A percentile compares a stretch with the other conserved stretches of the same genome.
Evolutionary conservation across 1,139 yeast genomes (phyloP).

Genomic region (Saccharomyces hybrid): DNA sequence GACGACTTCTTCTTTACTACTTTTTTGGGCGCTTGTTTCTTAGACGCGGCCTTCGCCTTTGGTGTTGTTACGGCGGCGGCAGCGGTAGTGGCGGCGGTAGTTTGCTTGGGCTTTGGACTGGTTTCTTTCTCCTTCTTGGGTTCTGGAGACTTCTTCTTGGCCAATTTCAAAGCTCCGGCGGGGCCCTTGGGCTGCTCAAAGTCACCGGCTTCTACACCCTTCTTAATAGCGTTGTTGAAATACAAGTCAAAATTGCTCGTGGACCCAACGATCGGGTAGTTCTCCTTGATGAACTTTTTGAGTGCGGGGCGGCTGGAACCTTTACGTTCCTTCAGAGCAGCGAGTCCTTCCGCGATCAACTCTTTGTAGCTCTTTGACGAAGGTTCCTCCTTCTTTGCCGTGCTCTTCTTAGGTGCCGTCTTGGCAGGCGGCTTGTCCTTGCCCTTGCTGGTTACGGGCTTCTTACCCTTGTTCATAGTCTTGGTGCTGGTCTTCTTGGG

Average conservation of each 20-base stretch:
- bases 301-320: slow-evolving; percentile 80
- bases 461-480: neutral
- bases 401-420: slow-evolving; percentile 6
- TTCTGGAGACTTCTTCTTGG: slow-evolving; percentile 29
- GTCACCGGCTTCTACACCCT: slow-evolving; percentile 70
- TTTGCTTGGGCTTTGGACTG: slow-evolving; percentile 4
- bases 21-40: slow-evolving; percentile 2
- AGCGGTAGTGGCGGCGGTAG: neutral
- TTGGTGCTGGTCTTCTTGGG: slow-evolving; percentile 7
- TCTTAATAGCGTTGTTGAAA: slow-evolving; percentile 73
- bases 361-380: slow-evolving; percentile 38
- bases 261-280: slow-evolving; percentile 41
- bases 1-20: slow-evolving; percentile 1
- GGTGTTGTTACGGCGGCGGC: neutral
- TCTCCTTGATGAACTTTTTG: slow-evolving; percentile 55
- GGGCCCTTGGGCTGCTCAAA: slow-evolving; percentile 81
- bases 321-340: slow-evolving; percentile 66
- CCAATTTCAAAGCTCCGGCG: slow-evolving; percentile 36
- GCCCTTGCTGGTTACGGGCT: neutral
- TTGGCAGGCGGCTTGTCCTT: neutral
- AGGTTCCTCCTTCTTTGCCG: slow-evolving; percentile 6
- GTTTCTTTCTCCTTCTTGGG: slow-evolving; percentile 21
- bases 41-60: slow-evolving; percentile 3
- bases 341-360: slow-evolving; percentile 68
- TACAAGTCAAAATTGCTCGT: slow-evolving; percentile 62